Evolutionary conservation across 306 rosid genomes (phyloP), one percentile per base, ranked within the genome.

Genomic region (Ormosia emarginata): DNA sequence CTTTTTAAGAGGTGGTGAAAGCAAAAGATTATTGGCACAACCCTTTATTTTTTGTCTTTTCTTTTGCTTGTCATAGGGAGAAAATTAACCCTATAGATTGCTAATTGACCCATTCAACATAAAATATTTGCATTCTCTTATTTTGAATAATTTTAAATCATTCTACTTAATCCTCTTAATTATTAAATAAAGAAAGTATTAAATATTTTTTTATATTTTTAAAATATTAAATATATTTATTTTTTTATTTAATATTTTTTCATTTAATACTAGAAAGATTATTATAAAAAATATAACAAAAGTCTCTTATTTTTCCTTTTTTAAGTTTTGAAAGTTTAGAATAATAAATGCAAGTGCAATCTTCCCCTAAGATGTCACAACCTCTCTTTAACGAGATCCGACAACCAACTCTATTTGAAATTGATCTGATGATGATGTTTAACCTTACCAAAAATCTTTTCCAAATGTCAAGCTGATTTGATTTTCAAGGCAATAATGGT

Each of bases 1-100:
- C 82, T 79, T 79, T 82, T 58, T 33, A 15, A 44, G 44, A 36
- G 17, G 7, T 18, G 46, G 66, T 15, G 64, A 86, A 75, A 86
- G 79, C 52, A 55, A 82, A 68, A 52, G 55, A 62, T 41, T 44
- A 74, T 61, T 67, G 78, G 57, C 52, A 17, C 82, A 0, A 14
- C 82, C 6, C 18, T 63, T 75, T 56, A 49, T 15, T 7, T 11
- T 15, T 8, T 32, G 4, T 5, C 7, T 6, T 39, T 39, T 33
- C 33, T 24, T 82, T 50, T 64, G 14, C 55, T n/a, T 41, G 30
- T 39, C 14, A 53, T n/a, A 39, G 18, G 8, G 13, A 18, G 39
- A 34, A 59, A 65, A 75, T 82, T 30, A 50, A 70, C 33, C 40
- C 65, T 7, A 53, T 43, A 12, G 13, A 43, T 39, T 44, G 79